These are phyloP conservation scores for Aspergillus sp. DNA, from an alignment of 2,329 filamentous ascomycete species.

Conservation along the genomic window DNA sequence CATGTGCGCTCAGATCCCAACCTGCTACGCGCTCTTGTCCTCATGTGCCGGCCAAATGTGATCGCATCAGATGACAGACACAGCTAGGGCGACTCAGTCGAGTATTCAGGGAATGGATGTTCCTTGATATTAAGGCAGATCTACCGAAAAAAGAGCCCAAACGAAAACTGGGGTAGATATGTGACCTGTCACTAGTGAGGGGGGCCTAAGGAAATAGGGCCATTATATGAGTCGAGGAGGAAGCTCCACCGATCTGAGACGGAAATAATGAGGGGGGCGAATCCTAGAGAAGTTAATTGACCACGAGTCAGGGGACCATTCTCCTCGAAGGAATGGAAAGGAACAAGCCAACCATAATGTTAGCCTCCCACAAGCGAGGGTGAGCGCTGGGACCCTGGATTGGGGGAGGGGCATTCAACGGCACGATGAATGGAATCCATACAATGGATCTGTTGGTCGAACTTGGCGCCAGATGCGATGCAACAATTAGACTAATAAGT, in stretches of 20 bases:
- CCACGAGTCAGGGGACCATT: neutral
- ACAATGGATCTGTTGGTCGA: neutral
- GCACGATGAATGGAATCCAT: neutral
- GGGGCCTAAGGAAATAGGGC: neutral
- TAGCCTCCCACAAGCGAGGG: neutral
- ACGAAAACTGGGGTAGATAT: neutral
- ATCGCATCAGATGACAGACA: conserved; percentile 27
- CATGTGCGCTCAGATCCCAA: conserved; percentile 4
- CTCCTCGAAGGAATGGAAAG: neutral
- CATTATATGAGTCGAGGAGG: neutral
- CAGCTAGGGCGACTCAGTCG: neutral
- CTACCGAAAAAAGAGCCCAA: neutral
- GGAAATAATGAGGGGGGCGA: neutral
- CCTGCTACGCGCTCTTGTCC: neutral
- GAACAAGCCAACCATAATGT: neutral
- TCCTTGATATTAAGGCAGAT: neutral
- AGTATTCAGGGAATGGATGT: neutral
- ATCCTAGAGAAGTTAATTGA: conserved; percentile 1
- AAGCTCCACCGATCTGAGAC: conserved; percentile 1
- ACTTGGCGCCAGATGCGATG: too few species aligned
- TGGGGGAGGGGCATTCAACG: neutral
- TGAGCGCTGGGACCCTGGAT: neutral
- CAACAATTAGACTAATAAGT: neutral
- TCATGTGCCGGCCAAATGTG: conserved; percentile 19
- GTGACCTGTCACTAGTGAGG: neutral